Conservation (phyloP, 768 basidiomycete genomes). For the Amanita thiersii region DNA sequence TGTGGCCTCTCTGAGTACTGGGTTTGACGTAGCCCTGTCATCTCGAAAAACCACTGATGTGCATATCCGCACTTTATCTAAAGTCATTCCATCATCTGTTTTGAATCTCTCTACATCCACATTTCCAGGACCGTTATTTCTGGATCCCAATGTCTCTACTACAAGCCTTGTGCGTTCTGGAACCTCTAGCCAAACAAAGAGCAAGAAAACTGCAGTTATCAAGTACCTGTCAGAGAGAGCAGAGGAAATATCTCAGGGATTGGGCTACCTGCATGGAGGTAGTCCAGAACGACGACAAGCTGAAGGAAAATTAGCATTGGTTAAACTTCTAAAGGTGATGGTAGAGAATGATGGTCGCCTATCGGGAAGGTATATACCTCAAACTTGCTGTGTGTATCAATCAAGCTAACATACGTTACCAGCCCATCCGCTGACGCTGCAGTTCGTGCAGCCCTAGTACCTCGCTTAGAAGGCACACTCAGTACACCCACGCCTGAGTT, state of each 20-base stretch:
- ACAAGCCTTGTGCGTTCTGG: constrained; percentile 67
- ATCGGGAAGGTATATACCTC: constrained; percentile 59
- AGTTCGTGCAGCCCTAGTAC: constrained; percentile 66
- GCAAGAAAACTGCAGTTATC: constrained; percentile 72
- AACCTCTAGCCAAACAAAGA: constrained; percentile 57
- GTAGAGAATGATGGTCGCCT: constrained; percentile 86
- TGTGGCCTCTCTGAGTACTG: constrained; percentile 53
- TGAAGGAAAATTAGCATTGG: constrained; percentile 70
- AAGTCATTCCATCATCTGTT: constrained; percentile 61
- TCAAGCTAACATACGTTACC: background rate
- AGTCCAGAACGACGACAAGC: constrained; percentile 46
- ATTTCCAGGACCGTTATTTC: constrained; percentile 86
- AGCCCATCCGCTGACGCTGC: constrained; percentile 63
- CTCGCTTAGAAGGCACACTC: constrained; percentile 33
- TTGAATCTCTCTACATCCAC: constrained; percentile 42
- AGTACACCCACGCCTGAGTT: constrained; percentile 19
- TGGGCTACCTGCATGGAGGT: constrained; percentile 56
- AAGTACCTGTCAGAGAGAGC: constrained; percentile 72
- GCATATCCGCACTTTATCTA: constrained; percentile 58
- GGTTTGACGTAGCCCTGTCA: constrained; percentile 72
- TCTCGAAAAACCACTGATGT: constrained; percentile 64
- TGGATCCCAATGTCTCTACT: constrained; percentile 60
- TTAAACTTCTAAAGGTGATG: constrained; percentile 70
- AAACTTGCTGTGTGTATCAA: background rate
- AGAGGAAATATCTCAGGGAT: constrained; percentile 69